Conservation (phyloP, 2,329 filamentous ascomycete species). For the Ophidiomyces ophidiicola region DNA sequence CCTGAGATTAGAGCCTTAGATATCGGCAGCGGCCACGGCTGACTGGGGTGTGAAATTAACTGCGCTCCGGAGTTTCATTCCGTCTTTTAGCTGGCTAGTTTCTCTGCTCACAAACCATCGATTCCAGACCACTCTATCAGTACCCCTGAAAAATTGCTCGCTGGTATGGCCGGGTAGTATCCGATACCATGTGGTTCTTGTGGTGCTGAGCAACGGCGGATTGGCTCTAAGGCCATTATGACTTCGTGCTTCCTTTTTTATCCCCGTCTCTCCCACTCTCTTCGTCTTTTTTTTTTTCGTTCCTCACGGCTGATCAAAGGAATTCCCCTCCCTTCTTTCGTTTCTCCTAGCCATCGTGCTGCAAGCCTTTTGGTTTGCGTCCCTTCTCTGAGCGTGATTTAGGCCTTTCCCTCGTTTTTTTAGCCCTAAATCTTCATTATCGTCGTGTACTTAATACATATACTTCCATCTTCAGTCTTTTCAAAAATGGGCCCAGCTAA, state of each 20-base stretch:
- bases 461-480: slow-evolving; percentile 20
- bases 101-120: neutral
- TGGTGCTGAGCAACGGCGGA: too few species aligned
- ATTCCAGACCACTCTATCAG: slow-evolving; percentile 1
- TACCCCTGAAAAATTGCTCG: slow-evolving; percentile 4
- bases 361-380: slow-evolving; percentile 39
- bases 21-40: neutral
- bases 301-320: too few species aligned
- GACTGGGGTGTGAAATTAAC: slow-evolving; percentile 1
- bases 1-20: neutral
- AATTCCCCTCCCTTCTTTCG: too few species aligned
- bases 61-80: neutral
- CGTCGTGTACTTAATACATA: neutral
- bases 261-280: neutral
- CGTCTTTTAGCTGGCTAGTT: neutral
- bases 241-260: neutral
- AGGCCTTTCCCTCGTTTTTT: slow-evolving; percentile 23
- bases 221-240: too few species aligned
- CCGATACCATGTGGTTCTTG: too few species aligned
- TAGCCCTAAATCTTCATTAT: slow-evolving; percentile 24
- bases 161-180: neutral
- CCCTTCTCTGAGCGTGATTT: slow-evolving; percentile 37
- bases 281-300: slow-evolving; percentile 4
- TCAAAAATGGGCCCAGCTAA: slow-evolving; percentile 21
- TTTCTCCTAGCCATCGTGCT: neutral